Percentiles rank a stretch among this genome's conserved stretches.
Evolutionary conservation across 1,284 basidiomycete species (phyloP).

Genomic region (Mixia osmundae): DNA sequence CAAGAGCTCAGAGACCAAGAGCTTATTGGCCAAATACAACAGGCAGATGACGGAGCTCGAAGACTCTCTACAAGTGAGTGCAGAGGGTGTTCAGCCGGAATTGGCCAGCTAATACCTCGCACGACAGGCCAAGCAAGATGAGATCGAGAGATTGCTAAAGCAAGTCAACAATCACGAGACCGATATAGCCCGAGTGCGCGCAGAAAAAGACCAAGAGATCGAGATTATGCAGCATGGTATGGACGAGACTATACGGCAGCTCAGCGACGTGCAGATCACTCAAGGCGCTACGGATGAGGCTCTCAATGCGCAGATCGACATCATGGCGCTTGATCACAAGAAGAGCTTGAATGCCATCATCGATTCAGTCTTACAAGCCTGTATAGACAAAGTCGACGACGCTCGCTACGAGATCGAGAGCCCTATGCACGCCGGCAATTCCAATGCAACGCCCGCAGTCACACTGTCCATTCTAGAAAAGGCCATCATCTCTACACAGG

Average conservation of each 20-base stretch:
- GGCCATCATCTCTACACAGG: conserved; percentile 72
- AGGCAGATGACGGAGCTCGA: conserved; percentile 87
- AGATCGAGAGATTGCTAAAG: conserved; percentile 67
- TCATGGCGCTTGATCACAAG: conserved; percentile 82
- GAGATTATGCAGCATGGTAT: conserved; percentile 87
- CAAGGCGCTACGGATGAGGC: conserved; percentile 68
- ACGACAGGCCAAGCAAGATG: conserved; percentile 61
- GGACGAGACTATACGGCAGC: conserved; percentile 75
- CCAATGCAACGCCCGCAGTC: conserved; percentile 90
- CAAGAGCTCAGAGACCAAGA: conserved; percentile 79
- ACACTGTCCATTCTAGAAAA: conserved; percentile 97
- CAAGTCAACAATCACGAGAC: conserved; percentile 50
- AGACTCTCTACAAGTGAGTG: conserved; percentile 59
- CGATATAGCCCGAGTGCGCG: conserved; percentile 55
- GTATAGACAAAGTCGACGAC: conserved; percentile 91
- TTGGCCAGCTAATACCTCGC: conserved; percentile 1
- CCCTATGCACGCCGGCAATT: conserved; percentile 74
- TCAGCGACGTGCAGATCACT: conserved; percentile 65
- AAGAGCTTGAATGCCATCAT: conserved; percentile 98
- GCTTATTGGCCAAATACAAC: conserved; percentile 79
- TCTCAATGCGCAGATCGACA: conserved; percentile 87
- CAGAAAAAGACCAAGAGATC: conserved; percentile 95
- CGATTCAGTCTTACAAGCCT: conserved; percentile 90
- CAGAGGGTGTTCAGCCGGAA: not conserved
- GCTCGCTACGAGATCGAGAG: conserved; percentile 93